Conservation (phyloP, 257 asterid species). For the Thymus quinquecostatus region DNA sequence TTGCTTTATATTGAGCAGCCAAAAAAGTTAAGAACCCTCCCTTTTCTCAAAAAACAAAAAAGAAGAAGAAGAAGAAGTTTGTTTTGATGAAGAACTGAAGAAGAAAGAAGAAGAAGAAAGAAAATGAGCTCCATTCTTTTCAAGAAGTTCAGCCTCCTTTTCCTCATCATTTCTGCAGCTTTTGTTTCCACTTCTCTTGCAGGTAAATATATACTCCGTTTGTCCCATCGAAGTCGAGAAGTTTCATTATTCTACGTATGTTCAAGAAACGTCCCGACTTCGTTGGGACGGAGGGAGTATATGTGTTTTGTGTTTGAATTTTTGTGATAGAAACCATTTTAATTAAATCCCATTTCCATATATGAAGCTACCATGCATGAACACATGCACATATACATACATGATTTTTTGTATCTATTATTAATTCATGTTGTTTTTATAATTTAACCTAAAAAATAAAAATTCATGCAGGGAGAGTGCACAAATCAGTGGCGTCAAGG, state of each 20-base stretch:
- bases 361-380: constrained; percentile 24
- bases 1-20: constrained; percentile 35
- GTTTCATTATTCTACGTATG: too few relatives aligned
- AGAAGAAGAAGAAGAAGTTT: not conserved
- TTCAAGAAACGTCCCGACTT: too few relatives aligned
- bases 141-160: constrained; percentile 60
- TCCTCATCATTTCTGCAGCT: constrained; percentile 66
- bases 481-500: constrained; percentile 19
- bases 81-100: constrained; percentile 17
- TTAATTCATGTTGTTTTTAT: not conserved
- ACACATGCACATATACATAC: not conserved
- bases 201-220: constrained; percentile 37
- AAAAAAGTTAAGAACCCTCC: constrained; percentile 29
- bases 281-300: too few relatives aligned
- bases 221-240: too few relatives aligned
- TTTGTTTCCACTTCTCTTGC: constrained; percentile 65
- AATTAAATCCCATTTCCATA: not conserved
- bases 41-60: not conserved
- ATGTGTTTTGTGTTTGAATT: not conserved
- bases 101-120: not conserved
- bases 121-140: constrained; percentile 47
- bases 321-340: not conserved
- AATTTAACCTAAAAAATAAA: not conserved
- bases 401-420: not conserved
- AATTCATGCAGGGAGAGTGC: constrained; percentile 42